Percentiles rank a stretch among this genome's conserved stretches.
Evolutionary conservation across 805 yeast species (phyloP).

Genomic region (Saturnispora besseyi): DNA sequence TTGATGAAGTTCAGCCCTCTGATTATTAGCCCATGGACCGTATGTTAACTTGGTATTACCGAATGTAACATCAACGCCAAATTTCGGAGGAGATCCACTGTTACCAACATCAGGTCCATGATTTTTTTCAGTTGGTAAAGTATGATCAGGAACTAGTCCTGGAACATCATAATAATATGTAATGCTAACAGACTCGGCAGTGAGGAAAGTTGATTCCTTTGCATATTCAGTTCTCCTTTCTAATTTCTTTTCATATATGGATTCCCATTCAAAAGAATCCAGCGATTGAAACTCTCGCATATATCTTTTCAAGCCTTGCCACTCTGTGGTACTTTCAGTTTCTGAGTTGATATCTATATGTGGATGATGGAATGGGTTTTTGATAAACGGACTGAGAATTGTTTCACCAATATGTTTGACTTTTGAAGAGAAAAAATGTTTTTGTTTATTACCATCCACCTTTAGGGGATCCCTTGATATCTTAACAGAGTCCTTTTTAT

Average conservation of each 20-base stretch:
- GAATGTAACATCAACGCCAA: constrained; percentile 52
- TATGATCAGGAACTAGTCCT: constrained; percentile 44
- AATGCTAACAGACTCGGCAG: constrained; percentile 46
- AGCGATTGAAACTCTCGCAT: constrained; percentile 21
- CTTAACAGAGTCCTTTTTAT: constrained; percentile 25
- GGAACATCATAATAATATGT: constrained; percentile 65
- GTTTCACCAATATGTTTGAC: neutral
- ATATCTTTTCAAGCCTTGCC: constrained; percentile 78
- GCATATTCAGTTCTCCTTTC: constrained; percentile 66
- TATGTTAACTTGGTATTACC: constrained; percentile 61
- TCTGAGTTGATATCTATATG: neutral
- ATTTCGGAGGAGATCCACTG: constrained; percentile 47
- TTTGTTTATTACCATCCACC: neutral
- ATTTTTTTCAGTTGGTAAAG: constrained; percentile 23
- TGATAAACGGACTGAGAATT: neutral
- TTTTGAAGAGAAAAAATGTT: neutral
- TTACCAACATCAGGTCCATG: constrained; percentile 51
- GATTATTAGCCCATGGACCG: constrained; percentile 96
- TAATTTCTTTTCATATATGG: constrained; percentile 17
- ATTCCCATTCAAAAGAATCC: constrained; percentile 7
- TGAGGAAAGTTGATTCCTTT: constrained; percentile 59
- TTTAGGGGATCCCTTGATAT: neutral
- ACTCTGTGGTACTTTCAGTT: constrained; percentile 24
- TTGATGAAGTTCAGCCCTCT: constrained; percentile 54
- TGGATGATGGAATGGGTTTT: neutral